Conservation (phyloP, 805 yeast genomes). For the Candida wancherniae region DNA sequence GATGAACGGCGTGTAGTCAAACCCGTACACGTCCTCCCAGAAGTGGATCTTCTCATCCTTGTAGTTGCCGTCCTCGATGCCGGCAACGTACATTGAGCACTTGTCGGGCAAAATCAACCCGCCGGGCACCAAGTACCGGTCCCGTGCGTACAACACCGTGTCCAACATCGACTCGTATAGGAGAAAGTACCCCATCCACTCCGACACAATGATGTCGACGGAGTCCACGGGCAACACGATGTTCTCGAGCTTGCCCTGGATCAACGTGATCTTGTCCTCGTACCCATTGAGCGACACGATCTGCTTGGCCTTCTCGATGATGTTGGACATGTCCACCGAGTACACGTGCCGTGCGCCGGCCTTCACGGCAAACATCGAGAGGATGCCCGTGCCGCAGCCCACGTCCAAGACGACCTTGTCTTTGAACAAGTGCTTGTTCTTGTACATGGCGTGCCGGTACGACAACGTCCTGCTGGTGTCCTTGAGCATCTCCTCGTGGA, state of each 20-base stretch:
- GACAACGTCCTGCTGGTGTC: conserved; percentile 89
- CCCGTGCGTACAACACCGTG: conserved; percentile 92
- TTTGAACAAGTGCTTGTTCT: conserved; percentile 83
- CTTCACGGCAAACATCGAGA: conserved; percentile 95
- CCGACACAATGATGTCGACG: conserved; percentile 93
- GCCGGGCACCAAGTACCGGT: conserved; percentile 71
- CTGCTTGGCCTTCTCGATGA: conserved; percentile 92
- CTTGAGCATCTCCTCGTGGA: conserved; percentile 98
- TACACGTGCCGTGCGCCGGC: conserved; percentile 99
- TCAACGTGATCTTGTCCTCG: conserved; percentile 76
- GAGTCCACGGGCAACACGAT: conserved; percentile 76
- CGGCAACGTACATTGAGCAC: conserved; percentile 83
- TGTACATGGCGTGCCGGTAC: conserved; percentile 87
- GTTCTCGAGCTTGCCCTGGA: conserved; percentile 94
- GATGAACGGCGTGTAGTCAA: conserved; percentile 89
- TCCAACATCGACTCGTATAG: conserved; percentile 97
- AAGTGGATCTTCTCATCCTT: conserved; percentile 85
- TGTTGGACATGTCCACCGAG: conserved; percentile 95
- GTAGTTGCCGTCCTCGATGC: conserved; percentile 89
- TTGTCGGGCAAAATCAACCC: conserved; percentile 95
- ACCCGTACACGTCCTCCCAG: conserved; percentile 98
- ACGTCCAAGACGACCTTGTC: conserved; percentile 94
- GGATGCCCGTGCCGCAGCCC: conserved; percentile 98
- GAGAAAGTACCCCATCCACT: conserved; percentile 99
- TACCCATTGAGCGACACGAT: conserved; percentile 82